These are phyloP conservation scores for Alternaria solani DNA, from an alignment of 2,329 filamentous ascomycete genomes.

Conservation along the genomic window DNA sequence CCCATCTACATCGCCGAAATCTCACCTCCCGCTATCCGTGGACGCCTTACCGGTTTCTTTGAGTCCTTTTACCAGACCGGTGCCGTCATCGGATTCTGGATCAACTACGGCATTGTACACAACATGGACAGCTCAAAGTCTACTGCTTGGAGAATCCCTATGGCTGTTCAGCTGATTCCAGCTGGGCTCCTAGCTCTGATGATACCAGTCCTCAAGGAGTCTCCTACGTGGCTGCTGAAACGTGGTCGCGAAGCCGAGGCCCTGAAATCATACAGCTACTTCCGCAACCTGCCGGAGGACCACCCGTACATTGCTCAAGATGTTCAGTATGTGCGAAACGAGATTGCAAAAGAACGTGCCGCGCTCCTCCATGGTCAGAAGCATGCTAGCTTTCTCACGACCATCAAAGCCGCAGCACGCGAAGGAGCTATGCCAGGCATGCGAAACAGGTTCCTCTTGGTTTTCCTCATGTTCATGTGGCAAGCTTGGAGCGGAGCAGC, in stretches of 20 bases:
- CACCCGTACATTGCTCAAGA: constrained; percentile 53
- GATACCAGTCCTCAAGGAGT: constrained; percentile 46
- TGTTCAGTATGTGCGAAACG: constrained; percentile 40
- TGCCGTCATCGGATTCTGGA: constrained; percentile 58
- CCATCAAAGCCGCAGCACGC: constrained; percentile 42
- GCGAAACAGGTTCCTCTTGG: constrained; percentile 52
- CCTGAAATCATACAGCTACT: constrained; percentile 49
- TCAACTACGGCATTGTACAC: constrained; percentile 52
- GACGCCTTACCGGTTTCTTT: constrained; percentile 71
- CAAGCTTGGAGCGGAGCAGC: constrained; percentile 22
- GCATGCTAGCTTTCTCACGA: constrained; percentile 36
- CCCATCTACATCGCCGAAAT: constrained; percentile 52
- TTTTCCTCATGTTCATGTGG: constrained; percentile 54
- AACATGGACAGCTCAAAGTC: constrained; percentile 55
- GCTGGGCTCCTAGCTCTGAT: constrained; percentile 47
- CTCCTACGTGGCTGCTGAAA: constrained; percentile 44
- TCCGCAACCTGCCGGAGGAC: constrained; percentile 57
- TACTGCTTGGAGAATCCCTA: constrained; percentile 71
- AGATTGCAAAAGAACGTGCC: constrained; percentile 44
- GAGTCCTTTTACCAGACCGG: constrained; percentile 71
- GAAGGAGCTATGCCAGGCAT: constrained; percentile 48
- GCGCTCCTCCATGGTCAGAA: constrained; percentile 35
- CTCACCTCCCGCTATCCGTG: constrained; percentile 68
- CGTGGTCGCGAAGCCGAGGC: constrained; percentile 50
- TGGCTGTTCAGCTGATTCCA: constrained; percentile 57